Base-by-base conservation (phyloP, 192 early-diverging fungal genomes). In the Diversispora eburnea region DNA sequence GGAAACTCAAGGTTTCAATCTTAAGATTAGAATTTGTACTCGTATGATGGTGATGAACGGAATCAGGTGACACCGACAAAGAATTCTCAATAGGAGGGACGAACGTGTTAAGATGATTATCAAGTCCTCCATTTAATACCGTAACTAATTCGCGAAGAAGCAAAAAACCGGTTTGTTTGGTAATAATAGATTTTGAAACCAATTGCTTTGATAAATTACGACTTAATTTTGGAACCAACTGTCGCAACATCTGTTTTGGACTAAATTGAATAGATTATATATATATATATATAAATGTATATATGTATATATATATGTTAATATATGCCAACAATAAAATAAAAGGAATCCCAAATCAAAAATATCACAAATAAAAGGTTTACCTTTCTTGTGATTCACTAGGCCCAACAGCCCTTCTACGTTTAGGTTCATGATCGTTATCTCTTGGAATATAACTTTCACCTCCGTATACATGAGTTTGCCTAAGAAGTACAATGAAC, bases 11-110 rank as follows among this genome's bases (percentile, higher is more conserved):
- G 10, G 88, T 84, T 73, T 95, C 92, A 70, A 95, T 91, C 77
- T 94, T 93, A 43, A 95, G 77, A 75, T 94, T 93, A 12, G 93
- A 87, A 77, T 89, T 91, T 25, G 87, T 90, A 15, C 80, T 79
- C 49, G 79, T 63, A 56, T 85, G 85, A 49, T 88, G 87, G 17
- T 82, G 75, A 51, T 82, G 75, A 51, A 81, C 81, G 2, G 76
- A 61, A 41, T 85, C 76, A n/a, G 78, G 77, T n/a, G 84, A 52
- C 4, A 78, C 82, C 13, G 88, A 82, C 17, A 95, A 82, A 19
- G 91, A 90, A n/a, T 80, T 75, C 71, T 88, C 85, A 51, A 95
- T 91, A 1, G 87, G 84, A 0, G 89, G 86, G 42, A 94, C 69
- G 77, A 95, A 90, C 25, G 84, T 79, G 25, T 82, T 82, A 61